Base-by-base conservation (phyloP, 805 yeast species). In the Yamadazyma laniorum region DNA sequence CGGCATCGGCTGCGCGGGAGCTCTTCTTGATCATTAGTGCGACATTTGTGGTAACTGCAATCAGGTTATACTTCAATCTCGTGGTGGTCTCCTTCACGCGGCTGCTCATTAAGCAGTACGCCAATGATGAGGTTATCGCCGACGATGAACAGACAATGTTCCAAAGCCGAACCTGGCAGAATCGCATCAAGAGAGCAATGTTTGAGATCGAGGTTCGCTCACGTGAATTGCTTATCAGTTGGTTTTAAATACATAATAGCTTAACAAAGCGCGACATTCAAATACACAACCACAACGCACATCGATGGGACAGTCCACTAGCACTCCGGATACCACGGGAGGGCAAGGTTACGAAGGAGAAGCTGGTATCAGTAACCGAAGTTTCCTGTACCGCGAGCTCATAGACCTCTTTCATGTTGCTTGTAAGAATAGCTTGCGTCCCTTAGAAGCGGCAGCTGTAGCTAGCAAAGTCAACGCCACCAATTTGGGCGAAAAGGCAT, bases 51-150 rank as follows among this genome's bases (percentile, higher is more conserved):
- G 70, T 81, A 11, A 65, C 75, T 2, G 61, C 59, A 1, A 42
- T 71, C 12, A 71, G 90, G 48, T 36, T 80, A 17, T 85, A 85
- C 59, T 82, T 79, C 59, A 75, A 78, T 28, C 59, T 77, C 43
- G 67, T 82, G 9, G 51, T 83, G 17, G 53, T 80, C 2, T 74
- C 87, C 2, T 84, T 80, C 55, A 74, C 80, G 30, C 77, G 72
- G 48, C 74, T 72, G 43, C 63, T 84, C 49, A 57, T 81, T 37
- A 70, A 72, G 41, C 71, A 44, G 26, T 36, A 37, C 18, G 37
- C 51, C 14, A 49, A 42, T 21, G 60, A 55, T 28, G 30, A 29
- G 13, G 30, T 50, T 17, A 39, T 45, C 18, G 51, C 43, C 19
- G 52, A 56, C n/a, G 55, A 55, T 30, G 63, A 59, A 25, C 59